A percentile compares a stretch with the other conserved stretches of the same genome.
Conservation (phyloP, 148 eudicot species). For the Silene latifolia region DNA sequence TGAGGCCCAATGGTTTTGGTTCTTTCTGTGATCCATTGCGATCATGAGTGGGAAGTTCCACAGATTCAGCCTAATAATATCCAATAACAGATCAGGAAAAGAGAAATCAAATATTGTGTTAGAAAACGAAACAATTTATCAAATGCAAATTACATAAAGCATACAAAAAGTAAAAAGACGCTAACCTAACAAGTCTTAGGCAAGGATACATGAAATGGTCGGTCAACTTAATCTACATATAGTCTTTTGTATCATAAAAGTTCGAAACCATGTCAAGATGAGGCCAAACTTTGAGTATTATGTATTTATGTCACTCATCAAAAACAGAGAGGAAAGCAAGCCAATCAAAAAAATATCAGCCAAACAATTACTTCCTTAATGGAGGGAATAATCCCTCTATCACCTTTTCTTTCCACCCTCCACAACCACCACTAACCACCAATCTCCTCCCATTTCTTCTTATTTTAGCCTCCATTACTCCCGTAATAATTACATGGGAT, state of each 20-base stretch:
- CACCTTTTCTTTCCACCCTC: no score
- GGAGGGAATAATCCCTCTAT: no score
- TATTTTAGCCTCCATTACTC: no score
- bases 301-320: not conserved
- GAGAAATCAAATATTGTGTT: not conserved
- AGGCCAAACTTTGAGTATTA: not conserved
- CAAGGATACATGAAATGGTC: not conserved
- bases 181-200: not conserved
- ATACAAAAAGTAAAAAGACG: not conserved
- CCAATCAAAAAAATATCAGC: no score
- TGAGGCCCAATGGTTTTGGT: slow-evolving; percentile 55
- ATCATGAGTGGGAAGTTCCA: slow-evolving; percentile 27
- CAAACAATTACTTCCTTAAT: no score
- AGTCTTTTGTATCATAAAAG: not conserved
- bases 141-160: not conserved
- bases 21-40: slow-evolving; percentile 34
- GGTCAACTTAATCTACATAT: not conserved
- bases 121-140: not conserved
- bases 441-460: no score
- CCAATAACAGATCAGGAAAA: slow-evolving; percentile 12
- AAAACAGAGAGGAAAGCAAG: no score
- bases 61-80: slow-evolving; percentile 49
- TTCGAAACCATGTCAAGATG: not conserved
- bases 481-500: no score
- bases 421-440: no score